Evolutionary conservation across 352 stramenopile species (phyloP).

Genomic region (Phytophthora rubi): DNA sequence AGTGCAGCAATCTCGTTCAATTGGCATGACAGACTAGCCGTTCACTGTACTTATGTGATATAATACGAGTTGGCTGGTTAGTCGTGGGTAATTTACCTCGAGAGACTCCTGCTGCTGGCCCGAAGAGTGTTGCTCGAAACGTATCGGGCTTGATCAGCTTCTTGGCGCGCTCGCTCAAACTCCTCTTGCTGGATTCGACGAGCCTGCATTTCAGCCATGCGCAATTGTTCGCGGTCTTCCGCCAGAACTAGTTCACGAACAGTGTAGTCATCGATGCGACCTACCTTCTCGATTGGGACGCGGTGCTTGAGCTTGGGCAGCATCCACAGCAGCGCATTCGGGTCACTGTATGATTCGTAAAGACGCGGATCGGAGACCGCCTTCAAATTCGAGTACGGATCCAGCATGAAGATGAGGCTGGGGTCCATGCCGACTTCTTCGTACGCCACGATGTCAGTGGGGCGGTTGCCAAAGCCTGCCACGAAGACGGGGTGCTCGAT

Average conservation of each 20-base stretch:
- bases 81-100: constrained; percentile 21
- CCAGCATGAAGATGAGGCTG: constrained; percentile 82
- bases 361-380: constrained; percentile 61
- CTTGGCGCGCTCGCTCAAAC: constrained; percentile 50
- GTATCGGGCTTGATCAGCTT: constrained; percentile 34
- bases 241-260: constrained; percentile 77
- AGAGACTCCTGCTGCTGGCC: constrained; percentile 37
- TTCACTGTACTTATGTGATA: constrained; percentile 21
- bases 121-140: constrained; percentile 29
- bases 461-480: constrained; percentile 87
- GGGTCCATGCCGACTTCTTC: constrained; percentile 75
- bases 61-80: constrained; percentile 10
- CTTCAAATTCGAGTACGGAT: constrained; percentile 81
- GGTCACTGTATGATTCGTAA: constrained; percentile 86
- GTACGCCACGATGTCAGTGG: constrained; percentile 83
- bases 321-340: constrained; percentile 81
- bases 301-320: constrained; percentile 84
- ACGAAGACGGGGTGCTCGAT: constrained; percentile 83
- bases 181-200: constrained; percentile 74
- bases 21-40: constrained; percentile 4
- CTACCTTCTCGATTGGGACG: constrained; percentile 80
- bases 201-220: constrained; percentile 68
- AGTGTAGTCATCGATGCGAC: constrained; percentile 83
- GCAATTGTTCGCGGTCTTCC: constrained; percentile 79
- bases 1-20: too few species aligned